A percentile compares a stretch with the other conserved stretches of the same genome.
Evolutionary conservation across 2,329 filamentous ascomycete genomes (phyloP).

Genomic region (Ophiostoma sp.): DNA sequence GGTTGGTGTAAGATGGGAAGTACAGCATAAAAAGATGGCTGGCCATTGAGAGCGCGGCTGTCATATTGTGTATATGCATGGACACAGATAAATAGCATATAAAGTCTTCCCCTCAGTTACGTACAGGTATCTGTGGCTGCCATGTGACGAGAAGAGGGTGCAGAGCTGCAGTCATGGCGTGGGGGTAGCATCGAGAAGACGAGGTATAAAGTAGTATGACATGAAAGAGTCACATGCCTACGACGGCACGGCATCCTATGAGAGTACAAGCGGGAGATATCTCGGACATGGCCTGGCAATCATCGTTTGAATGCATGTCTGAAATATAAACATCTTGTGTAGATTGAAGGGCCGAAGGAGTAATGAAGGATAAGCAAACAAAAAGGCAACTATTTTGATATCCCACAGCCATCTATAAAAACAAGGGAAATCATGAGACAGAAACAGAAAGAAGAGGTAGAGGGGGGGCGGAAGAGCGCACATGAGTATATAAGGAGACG

Average conservation of each 20-base stretch:
- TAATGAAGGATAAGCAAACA: background rate
- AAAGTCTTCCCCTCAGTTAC: background rate
- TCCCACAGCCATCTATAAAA: slow-evolving; percentile 9
- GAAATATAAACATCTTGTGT: background rate
- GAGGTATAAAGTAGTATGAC: background rate
- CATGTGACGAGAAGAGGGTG: background rate
- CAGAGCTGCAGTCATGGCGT: background rate
- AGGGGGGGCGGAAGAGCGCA: background rate
- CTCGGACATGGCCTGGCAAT: background rate
- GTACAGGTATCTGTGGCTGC: background rate
- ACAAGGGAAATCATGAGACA: background rate
- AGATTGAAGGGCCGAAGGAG: background rate
- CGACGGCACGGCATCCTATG: background rate
- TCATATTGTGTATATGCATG: background rate
- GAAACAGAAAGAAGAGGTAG: background rate
- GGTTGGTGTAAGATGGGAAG: background rate
- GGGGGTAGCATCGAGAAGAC: background rate
- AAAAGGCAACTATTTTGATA: slow-evolving; percentile 1
- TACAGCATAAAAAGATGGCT: background rate
- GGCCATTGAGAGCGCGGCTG: background rate
- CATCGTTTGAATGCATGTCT: too few species aligned
- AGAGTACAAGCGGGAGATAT: background rate
- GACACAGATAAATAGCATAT: background rate
- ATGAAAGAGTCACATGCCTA: too few species aligned
- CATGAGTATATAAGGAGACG: too few species aligned